Base-by-base conservation (phyloP, 148 eudicot species). In the Cornus suecica region DNA sequence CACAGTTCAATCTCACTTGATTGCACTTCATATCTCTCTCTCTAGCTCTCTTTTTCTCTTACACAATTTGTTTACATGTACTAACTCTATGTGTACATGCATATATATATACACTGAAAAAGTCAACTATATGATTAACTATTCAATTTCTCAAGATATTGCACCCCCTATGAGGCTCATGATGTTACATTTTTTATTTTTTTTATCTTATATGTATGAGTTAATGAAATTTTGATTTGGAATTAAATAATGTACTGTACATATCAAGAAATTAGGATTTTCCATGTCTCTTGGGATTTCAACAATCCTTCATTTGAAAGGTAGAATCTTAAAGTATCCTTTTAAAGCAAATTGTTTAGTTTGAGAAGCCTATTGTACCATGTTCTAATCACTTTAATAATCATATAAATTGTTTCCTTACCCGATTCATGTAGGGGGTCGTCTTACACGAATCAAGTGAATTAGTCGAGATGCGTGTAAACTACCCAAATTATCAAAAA, bases 1-100 rank as follows among this genome's bases (percentile, higher is more conserved):
- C 90, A 66, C 79, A 76, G 80, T 87, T 85, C 76, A 89, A 74
- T 75, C 83, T 86, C 66, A 83, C 76, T 71, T 80, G 74, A 73
- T 80, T 70, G 61, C 75, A 54, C 77, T 72, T 81, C 84, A 82
- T 84, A 51, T 66, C 66, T 83, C 75, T 83, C 69, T 81, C 2
- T 77, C 68, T 67, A 70, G 62, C 65, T 81, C 54, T 65, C 72
- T 45, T 27, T 34, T 48, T 64, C 51, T 69, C 27, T 51, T 5
- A 22, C 62, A 58, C 62, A 18, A 52, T 20, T 37, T 20, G 20
- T 48, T 7, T 10, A 58, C 9, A n/a, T 58, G 24, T 58, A 37
- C 18, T 1, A 52, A 20, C 62, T 58, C 23, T 58, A 0, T 58
- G 62, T 58, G 62, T 56, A 24, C 4, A 0, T 11, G 22, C 3